A percentile compares a stretch with the other conserved stretches of the same genome.
Conservation (phyloP, 1,284 basidiomycete species). For the Ceratobasidium sp. region DNA sequence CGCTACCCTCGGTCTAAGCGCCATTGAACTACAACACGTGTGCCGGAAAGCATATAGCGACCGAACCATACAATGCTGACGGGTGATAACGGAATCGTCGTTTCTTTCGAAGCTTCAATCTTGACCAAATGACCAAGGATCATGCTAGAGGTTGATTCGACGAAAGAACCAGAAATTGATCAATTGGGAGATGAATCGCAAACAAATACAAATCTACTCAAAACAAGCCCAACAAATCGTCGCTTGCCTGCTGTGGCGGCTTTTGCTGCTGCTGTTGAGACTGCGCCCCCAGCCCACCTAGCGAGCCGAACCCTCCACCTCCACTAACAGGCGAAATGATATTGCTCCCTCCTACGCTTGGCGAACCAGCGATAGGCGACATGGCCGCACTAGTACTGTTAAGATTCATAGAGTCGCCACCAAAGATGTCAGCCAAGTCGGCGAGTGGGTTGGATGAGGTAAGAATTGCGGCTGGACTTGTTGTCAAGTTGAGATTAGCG, state of each 20-base stretch:
- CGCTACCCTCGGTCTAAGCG: slow-evolving; percentile 5
- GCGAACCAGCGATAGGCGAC: slow-evolving; percentile 47
- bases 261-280: slow-evolving; percentile 55
- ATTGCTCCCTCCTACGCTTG: slow-evolving; percentile 44
- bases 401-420: slow-evolving; percentile 53
- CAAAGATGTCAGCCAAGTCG: slow-evolving; percentile 91
- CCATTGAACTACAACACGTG: slow-evolving; percentile 7
- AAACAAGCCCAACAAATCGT: slow-evolving; percentile 67
- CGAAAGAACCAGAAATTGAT: slow-evolving; percentile 13
- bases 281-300: slow-evolving; percentile 46
- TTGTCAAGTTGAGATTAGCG: slow-evolving; percentile 71
- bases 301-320: slow-evolving; percentile 33
- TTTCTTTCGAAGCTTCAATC: not conserved
- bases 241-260: slow-evolving; percentile 50
- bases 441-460: slow-evolving; percentile 82
- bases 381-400: slow-evolving; percentile 36
- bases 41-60: not conserved
- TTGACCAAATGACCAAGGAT: not conserved
- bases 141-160: not conserved
- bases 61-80: not conserved
- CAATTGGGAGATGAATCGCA: slow-evolving; percentile 9
- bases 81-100: not conserved
- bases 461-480: slow-evolving; percentile 48
- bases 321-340: slow-evolving; percentile 50
- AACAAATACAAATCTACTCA: slow-evolving; percentile 50